These are phyloP conservation scores for Astrocystis sublimbata DNA, from an alignment of 495 filamentous ascomycete species.

Conservation along the genomic window DNA sequence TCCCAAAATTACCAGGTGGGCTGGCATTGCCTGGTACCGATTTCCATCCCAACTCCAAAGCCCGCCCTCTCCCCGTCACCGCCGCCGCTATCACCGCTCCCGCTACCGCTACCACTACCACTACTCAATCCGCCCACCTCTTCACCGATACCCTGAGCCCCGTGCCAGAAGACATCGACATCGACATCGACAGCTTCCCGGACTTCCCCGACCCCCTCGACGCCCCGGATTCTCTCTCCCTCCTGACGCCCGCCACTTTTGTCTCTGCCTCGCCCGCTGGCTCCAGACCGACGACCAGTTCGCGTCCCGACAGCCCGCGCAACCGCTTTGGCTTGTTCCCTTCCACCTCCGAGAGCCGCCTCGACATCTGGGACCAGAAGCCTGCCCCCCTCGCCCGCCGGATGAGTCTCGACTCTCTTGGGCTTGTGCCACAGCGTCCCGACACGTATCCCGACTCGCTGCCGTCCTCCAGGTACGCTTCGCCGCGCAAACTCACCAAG, in stretches of 20 bases:
- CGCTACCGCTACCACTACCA: slow-evolving; percentile 30
- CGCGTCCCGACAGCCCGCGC: slow-evolving; percentile 62
- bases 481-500: slow-evolving; percentile 26
- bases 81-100: slow-evolving; percentile 21
- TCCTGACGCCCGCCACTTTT: slow-evolving; percentile 15
- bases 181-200: too few species aligned
- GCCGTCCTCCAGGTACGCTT: slow-evolving; percentile 26
- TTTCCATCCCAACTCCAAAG: slow-evolving; percentile 19
- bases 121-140: slow-evolving; percentile 35
- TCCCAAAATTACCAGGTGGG: too few species aligned
- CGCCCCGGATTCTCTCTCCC: slow-evolving; percentile 18
- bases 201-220: too few species aligned
- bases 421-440: slow-evolving; percentile 26
- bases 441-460: slow-evolving; percentile 10
- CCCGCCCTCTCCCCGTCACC: slow-evolving; percentile 15
- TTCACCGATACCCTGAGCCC: slow-evolving; percentile 30
- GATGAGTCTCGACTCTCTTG: slow-evolving; percentile 45
- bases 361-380: slow-evolving; percentile 47
- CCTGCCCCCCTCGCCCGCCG: slow-evolving; percentile 40
- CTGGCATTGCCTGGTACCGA: slow-evolving; percentile 5
- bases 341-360: slow-evolving; percentile 69
- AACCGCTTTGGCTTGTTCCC: slow-evolving; percentile 84
- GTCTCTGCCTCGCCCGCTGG: slow-evolving; percentile 6
- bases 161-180: slow-evolving; percentile 20
- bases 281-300: slow-evolving; percentile 34